phyloP scores from a whole-genome alignment of 148 eudicot genomes.

The Nepenthes mirabilis region DNA sequence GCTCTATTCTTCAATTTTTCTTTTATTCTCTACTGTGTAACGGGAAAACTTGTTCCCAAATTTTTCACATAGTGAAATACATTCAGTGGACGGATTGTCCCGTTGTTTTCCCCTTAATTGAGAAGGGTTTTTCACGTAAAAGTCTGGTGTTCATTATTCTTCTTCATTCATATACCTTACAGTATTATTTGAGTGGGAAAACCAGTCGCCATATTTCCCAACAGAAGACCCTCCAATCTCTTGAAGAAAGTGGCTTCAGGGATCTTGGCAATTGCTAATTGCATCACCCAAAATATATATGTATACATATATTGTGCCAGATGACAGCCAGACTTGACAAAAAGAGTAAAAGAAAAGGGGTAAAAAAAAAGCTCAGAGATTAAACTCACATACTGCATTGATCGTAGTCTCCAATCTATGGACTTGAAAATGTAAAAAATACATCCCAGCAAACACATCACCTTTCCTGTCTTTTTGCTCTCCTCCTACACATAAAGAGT shows the following conservation, averaged over 20 bases:
- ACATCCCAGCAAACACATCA: constrained; percentile 88
- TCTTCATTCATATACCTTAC: too few relatives aligned
- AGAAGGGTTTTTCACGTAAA: too few relatives aligned
- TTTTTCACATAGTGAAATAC: too few relatives aligned
- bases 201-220: too few relatives aligned
- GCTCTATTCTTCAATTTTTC: too few relatives aligned
- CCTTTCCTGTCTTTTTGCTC: constrained; percentile 90
- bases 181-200: too few relatives aligned
- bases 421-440: constrained; percentile 97
- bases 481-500: constrained; percentile 50
- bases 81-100: too few relatives aligned
- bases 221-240: constrained; percentile 94
- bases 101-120: too few relatives aligned
- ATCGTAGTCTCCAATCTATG: constrained; percentile 92
- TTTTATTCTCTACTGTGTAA: too few relatives aligned
- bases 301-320: not conserved
- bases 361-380: not conserved
- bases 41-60: too few relatives aligned
- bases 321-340: not conserved
- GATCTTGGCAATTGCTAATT: constrained; percentile 98
- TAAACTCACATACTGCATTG: constrained; percentile 61
- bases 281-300: constrained; percentile 3
- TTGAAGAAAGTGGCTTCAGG: constrained; percentile 98
- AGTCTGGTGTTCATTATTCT: too few relatives aligned
- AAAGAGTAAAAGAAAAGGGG: not conserved